A percentile compares a stretch with the other conserved stretches of the same genome.
These are phyloP conservation scores for Chlorella sp. DNA, from an alignment of 139 green algal species.

Conservation along the genomic window DNA sequence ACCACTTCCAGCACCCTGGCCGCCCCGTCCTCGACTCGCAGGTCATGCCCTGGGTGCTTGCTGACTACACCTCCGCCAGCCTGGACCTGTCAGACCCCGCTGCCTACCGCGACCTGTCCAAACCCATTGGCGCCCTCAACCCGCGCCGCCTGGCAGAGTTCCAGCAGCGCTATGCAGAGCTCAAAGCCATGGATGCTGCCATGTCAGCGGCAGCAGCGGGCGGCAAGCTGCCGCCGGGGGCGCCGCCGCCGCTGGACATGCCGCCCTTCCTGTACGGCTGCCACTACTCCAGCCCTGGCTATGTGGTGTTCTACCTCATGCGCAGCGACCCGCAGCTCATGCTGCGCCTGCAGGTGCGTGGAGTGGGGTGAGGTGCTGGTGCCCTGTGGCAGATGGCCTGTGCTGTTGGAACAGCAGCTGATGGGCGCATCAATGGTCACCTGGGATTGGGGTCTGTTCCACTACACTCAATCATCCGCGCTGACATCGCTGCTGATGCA, in stretches of 20 bases:
- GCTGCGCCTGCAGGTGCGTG: slow-evolving; percentile 52
- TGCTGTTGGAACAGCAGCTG: too few species aligned
- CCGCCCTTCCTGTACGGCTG: slow-evolving; percentile 94
- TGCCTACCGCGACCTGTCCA: slow-evolving; percentile 88
- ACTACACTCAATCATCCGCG: too few species aligned
- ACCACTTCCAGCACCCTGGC: background rate
- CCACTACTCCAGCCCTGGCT: slow-evolving; percentile 95
- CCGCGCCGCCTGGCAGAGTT: slow-evolving; percentile 66
- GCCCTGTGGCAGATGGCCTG: too few species aligned
- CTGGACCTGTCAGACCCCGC: slow-evolving; percentile 78
- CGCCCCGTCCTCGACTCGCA: background rate
- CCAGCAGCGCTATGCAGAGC: slow-evolving; percentile 45
- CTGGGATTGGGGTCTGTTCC: too few species aligned
- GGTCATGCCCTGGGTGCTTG: slow-evolving; percentile 86
- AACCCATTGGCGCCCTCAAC: slow-evolving; percentile 93
- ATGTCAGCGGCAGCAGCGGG: background rate
- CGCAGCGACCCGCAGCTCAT: slow-evolving; percentile 77
- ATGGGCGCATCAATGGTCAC: too few species aligned
- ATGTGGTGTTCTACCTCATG: slow-evolving; percentile 94
- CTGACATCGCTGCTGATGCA: slow-evolving; percentile 39
- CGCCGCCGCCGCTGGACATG: slow-evolving; percentile 47
- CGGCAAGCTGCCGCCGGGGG: slow-evolving; percentile 39
- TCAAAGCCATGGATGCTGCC: slow-evolving; percentile 17
- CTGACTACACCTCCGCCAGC: slow-evolving; percentile 78
- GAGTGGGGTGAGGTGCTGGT: too few species aligned